A percentile compares a stretch with the other conserved stretches of the same genome.
Evolutionary conservation across 495 filamentous ascomycete species (phyloP).

Genomic region (Daldinia decipiens): DNA sequence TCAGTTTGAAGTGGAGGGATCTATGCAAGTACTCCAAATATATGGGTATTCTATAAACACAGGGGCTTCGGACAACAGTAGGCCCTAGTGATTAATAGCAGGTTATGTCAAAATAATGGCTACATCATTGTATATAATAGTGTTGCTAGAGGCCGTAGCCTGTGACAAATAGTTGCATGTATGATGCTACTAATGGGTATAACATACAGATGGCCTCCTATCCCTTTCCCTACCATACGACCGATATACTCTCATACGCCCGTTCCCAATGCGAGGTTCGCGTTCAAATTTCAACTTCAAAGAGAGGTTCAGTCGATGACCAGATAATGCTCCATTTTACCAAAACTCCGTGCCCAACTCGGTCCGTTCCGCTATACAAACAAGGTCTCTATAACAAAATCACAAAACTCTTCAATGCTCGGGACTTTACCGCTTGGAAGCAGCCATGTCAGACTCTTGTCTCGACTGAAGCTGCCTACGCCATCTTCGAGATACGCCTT

Average conservation of each 20-base stretch:
- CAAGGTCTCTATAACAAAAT: slow-evolving; percentile 56
- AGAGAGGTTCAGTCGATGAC: slow-evolving; percentile 11
- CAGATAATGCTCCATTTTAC: slow-evolving; percentile 29
- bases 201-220: slow-evolving; percentile 13
- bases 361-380: slow-evolving; percentile 46
- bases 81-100: neutral
- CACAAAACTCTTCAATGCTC: slow-evolving; percentile 56
- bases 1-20: neutral
- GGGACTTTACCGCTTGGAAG: slow-evolving; percentile 50
- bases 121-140: neutral
- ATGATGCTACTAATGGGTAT: slow-evolving; percentile 36
- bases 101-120: neutral
- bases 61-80: neutral
- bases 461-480: slow-evolving; percentile 42
- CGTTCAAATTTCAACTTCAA: slow-evolving; percentile 18
- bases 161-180: slow-evolving; percentile 25
- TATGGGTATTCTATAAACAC: neutral
- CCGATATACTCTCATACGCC: slow-evolving; percentile 15
- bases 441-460: slow-evolving; percentile 42
- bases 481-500: slow-evolving; percentile 59
- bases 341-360: slow-evolving; percentile 22
- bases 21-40: no score
- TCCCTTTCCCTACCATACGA: slow-evolving; percentile 6
- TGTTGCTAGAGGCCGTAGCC: slow-evolving; percentile 18
- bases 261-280: slow-evolving; percentile 31